A percentile compares a stretch with the other conserved stretches of the same genome.
These are phyloP conservation scores for Schrenkiella parvula DNA, from an alignment of 345 rosid species.

Conservation along the genomic window DNA sequence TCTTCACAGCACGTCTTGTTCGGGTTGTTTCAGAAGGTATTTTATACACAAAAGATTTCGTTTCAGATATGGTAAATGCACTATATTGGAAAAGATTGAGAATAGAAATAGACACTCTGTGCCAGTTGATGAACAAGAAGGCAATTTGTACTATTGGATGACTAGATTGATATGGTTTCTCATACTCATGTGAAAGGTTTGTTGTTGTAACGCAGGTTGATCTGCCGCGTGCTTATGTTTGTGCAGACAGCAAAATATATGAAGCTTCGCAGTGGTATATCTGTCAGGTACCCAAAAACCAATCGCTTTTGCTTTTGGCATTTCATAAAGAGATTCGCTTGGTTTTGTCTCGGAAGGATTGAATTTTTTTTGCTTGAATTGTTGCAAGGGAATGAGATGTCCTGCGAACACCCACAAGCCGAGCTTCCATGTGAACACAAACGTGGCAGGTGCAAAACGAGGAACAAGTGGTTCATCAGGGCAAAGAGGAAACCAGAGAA, in stretches of 20 bases:
- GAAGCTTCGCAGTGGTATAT: slow-evolving; percentile 93
- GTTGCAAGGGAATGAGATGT: slow-evolving; percentile 92
- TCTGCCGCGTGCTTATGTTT: slow-evolving; percentile 76
- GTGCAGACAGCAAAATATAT: slow-evolving; percentile 86
- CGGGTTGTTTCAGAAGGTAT: slow-evolving; percentile 87
- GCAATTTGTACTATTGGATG: neutral
- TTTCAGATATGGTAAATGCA: neutral
- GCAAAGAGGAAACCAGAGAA: slow-evolving; percentile 47
- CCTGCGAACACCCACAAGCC: slow-evolving; percentile 92
- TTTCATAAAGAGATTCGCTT: neutral
- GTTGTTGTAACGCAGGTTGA: slow-evolving; percentile 52
- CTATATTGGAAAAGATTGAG: neutral
- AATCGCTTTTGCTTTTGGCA: neutral
- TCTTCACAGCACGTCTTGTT: slow-evolving; percentile 72
- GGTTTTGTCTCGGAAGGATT: neutral
- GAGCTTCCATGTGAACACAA: slow-evolving; percentile 91
- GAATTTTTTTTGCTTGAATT: slow-evolving; percentile 6
- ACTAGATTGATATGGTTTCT: neutral
- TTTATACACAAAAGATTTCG: neutral
- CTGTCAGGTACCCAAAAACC: slow-evolving; percentile 66
- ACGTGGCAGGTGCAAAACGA: slow-evolving; percentile 51
- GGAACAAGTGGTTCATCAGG: slow-evolving; percentile 55
- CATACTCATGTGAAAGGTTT: slow-evolving; percentile 12
- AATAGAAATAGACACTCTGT: neutral
- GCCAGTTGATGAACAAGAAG: neutral